phyloP scores from a whole-genome alignment of 1,284 basidiomycete species.

The Boletus smithii region DNA sequence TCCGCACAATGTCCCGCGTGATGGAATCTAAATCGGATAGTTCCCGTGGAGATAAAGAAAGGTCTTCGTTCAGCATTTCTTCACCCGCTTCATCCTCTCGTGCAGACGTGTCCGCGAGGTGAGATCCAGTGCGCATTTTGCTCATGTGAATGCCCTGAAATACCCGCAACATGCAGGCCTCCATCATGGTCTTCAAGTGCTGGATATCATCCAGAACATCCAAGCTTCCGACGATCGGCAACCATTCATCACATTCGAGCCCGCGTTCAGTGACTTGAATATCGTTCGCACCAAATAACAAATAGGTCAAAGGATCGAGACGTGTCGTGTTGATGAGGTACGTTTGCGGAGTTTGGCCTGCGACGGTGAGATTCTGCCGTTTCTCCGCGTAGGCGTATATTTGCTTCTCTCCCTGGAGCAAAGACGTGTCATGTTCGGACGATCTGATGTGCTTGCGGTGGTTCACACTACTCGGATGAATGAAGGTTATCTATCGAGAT shows the following conservation, averaged over 20 bases:
- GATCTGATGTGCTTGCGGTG: conserved; percentile 58
- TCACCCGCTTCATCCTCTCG: conserved; percentile 61
- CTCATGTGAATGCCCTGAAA: conserved; percentile 81
- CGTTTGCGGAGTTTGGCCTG: conserved; percentile 54
- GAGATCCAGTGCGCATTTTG: conserved; percentile 32
- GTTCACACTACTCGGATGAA: conserved; percentile 89
- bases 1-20: conserved; percentile 69
- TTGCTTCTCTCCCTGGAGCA: conserved; percentile 60
- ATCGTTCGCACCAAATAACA: conserved; percentile 88
- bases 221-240: conserved; percentile 79
- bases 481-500: conserved; percentile 54
- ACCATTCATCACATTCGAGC: conserved; percentile 87
- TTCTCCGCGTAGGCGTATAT: conserved; percentile 88
- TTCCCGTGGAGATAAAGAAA: conserved; percentile 61
- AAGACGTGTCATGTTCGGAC: conserved; percentile 39
- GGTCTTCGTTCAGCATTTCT: conserved; percentile 45
- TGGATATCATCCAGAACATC: conserved; percentile 82
- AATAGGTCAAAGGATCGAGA: conserved; percentile 86
- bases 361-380: conserved; percentile 65
- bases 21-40: conserved; percentile 72
- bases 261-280: conserved; percentile 67
- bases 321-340: conserved; percentile 82
- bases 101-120: conserved; percentile 38
- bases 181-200: conserved; percentile 80
- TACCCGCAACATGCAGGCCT: conserved; percentile 84